phyloP scores from a whole-genome alignment of 192 early-diverging fungal genomes.

The Coemansia erecta region DNA sequence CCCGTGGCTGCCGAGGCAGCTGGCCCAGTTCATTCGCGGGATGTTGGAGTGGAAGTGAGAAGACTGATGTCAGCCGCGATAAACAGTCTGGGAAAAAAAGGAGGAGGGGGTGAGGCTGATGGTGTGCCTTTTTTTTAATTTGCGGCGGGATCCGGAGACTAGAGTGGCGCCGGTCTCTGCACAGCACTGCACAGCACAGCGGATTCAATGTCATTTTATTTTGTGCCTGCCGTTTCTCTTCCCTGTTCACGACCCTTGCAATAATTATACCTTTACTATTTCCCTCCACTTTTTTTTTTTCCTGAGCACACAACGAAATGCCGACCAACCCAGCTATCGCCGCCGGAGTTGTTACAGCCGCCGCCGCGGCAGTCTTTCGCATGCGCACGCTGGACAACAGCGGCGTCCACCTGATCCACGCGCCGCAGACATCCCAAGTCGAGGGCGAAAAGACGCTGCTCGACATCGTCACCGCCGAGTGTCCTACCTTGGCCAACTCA shows the following conservation, averaged over 20 bases:
- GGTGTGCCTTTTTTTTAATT: too few relatives aligned
- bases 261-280: too few relatives aligned
- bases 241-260: too few relatives aligned
- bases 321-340: conserved; percentile 15
- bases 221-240: too few relatives aligned
- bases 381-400: conserved; percentile 39
- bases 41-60: conserved; percentile 37
- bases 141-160: too few relatives aligned
- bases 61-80: neutral
- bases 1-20: conserved; percentile 62
- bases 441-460: conserved; percentile 22
- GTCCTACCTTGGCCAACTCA: conserved; percentile 58
- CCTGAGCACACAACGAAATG: too few relatives aligned
- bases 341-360: conserved; percentile 17
- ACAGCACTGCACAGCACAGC: too few relatives aligned
- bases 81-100: too few relatives aligned
- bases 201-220: too few relatives aligned
- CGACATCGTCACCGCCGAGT: conserved; percentile 33
- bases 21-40: conserved; percentile 56
- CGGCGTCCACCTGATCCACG: conserved; percentile 39
- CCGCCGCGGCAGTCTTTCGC: conserved; percentile 22
- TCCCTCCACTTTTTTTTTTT: too few relatives aligned
- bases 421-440: conserved; percentile 24
- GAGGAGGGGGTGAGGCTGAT: too few relatives aligned
- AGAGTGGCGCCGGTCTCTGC: too few relatives aligned